A percentile compares a stretch with the other conserved stretches of the same genome.
Conservation (phyloP, 2,329 filamentous ascomycete genomes). For the Penicillium sp. region DNA sequence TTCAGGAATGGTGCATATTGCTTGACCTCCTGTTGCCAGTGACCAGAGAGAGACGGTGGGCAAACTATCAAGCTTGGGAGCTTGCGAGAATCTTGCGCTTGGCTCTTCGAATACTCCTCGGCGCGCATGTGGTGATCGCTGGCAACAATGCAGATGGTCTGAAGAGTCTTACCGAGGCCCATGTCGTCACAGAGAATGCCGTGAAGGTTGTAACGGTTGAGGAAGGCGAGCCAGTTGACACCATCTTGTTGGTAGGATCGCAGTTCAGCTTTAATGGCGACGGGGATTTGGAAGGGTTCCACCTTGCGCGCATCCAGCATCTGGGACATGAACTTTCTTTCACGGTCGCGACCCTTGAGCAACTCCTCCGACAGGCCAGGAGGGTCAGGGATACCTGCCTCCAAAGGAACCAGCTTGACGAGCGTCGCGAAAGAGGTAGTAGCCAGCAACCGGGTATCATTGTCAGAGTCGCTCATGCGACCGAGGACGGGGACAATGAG, state of each 20-base stretch:
- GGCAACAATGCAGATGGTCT: constrained; percentile 96
- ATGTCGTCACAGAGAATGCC: constrained; percentile 99
- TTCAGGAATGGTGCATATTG: constrained; percentile 93
- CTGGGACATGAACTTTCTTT: constrained; percentile 94
- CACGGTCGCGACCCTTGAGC: constrained; percentile 85
- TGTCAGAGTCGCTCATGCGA: constrained; percentile 97
- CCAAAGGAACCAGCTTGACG: constrained; percentile 93
- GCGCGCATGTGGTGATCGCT: constrained; percentile 94
- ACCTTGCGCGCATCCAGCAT: constrained; percentile 97
- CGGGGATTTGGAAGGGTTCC: constrained; percentile 88
- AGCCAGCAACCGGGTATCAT: constrained; percentile 88
- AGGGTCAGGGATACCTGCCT: constrained; percentile 95
- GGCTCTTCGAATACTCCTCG: constrained; percentile 83
- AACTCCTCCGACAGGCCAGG: constrained; percentile 88
- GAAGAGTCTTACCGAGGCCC: constrained; percentile 96
- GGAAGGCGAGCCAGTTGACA: constrained; percentile 97
- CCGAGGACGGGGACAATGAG: constrained; percentile 95
- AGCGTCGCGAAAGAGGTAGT: constrained; percentile 97
- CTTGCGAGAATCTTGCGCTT: constrained; percentile 73
- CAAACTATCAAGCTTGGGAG: constrained; percentile 94
- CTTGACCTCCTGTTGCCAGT: constrained; percentile 98
- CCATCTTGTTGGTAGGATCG: constrained; percentile 98
- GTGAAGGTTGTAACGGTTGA: constrained; percentile 96
- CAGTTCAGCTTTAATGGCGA: constrained; percentile 94
- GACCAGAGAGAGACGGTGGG: constrained; percentile 91